Conservation (phyloP, 441 rosid genomes). For the Gossypium trilobum region DNA sequence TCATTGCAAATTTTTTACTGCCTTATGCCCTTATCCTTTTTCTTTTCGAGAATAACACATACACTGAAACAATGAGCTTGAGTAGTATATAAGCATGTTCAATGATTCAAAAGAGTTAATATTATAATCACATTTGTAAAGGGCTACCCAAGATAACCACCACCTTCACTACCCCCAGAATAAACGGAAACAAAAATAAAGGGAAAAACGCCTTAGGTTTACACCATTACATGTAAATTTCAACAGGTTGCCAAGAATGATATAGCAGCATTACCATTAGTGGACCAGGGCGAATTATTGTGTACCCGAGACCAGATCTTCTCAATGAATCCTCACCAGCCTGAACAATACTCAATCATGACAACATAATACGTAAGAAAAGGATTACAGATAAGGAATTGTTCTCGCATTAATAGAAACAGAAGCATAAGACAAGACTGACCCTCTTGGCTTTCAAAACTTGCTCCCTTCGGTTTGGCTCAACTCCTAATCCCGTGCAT, state of each 20-base stretch:
- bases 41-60: background rate
- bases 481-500: slow-evolving; percentile 84
- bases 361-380: background rate
- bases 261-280: slow-evolving; percentile 39
- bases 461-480: slow-evolving; percentile 81
- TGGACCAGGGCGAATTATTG: slow-evolving; percentile 91
- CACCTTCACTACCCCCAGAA: background rate
- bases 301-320: slow-evolving; percentile 92
- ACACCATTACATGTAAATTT: background rate
- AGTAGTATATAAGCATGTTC: background rate
- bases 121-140: background rate
- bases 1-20: background rate
- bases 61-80: background rate
- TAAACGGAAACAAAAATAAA: background rate
- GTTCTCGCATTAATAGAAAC: background rate
- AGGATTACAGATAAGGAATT: background rate
- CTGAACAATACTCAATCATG: slow-evolving; percentile 25
- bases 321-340: slow-evolving; percentile 91
- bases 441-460: slow-evolving; percentile 93
- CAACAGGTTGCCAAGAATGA: background rate
- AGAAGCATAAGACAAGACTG: slow-evolving; percentile 18
- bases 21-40: background rate
- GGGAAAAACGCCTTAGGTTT: background rate
- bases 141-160: background rate
- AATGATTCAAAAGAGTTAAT: background rate